Evolutionary conservation across 1,284 basidiomycete species (phyloP).

Genomic region (Kwoniella shivajii): DNA sequence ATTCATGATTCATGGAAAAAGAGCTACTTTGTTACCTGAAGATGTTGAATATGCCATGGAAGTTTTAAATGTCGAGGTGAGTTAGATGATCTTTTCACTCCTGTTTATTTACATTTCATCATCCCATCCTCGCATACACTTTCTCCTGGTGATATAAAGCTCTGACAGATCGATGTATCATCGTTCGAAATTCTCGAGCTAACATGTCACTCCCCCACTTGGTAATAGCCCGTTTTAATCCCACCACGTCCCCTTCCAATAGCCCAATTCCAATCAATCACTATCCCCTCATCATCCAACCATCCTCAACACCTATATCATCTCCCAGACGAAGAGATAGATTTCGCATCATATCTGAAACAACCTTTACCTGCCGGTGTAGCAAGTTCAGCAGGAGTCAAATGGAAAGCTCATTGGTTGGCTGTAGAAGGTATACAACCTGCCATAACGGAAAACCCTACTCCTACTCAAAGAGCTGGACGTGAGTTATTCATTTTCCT

Average conservation of each 20-base stretch:
- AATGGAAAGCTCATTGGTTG: slow-evolving; percentile 82
- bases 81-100: slow-evolving; percentile 15
- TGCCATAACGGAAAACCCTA: slow-evolving; percentile 93
- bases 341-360: slow-evolving; percentile 85
- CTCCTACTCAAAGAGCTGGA: slow-evolving; percentile 53
- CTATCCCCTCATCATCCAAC: slow-evolving; percentile 43
- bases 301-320: slow-evolving; percentile 76
- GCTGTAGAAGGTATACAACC: slow-evolving; percentile 98
- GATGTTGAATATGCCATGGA: slow-evolving; percentile 94
- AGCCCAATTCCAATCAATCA: slow-evolving; percentile 64
- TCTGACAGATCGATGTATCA: no score
- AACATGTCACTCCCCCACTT: neutral
- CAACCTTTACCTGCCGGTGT: slow-evolving; percentile 44
- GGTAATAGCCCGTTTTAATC: slow-evolving; percentile 52
- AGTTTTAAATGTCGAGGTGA: slow-evolving; percentile 84
- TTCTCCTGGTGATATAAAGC: no score
- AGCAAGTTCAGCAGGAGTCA: slow-evolving; percentile 47
- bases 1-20: slow-evolving; percentile 92
- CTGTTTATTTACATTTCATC: neutral
- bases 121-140: neutral
- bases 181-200: neutral
- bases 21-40: slow-evolving; percentile 80
- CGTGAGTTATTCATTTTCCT: slow-evolving; percentile 24
- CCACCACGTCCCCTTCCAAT: slow-evolving; percentile 56
- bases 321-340: slow-evolving; percentile 95